These are phyloP conservation scores for Smittium culicis DNA, from an alignment of 371 early-diverging fungal species.

Conservation along the genomic window DNA sequence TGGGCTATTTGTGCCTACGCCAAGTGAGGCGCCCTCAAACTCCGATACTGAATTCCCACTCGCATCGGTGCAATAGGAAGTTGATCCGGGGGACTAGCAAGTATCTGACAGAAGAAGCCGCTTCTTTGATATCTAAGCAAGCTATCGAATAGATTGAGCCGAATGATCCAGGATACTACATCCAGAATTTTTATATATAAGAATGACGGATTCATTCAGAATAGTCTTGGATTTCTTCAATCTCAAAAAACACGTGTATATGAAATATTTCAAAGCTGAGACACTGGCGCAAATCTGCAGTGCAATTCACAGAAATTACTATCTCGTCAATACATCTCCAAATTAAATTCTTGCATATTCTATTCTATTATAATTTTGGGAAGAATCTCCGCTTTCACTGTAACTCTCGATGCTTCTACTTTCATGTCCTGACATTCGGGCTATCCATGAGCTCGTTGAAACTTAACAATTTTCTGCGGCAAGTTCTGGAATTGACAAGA, in stretches of 20 bases:
- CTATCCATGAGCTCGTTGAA: slow-evolving; percentile 32
- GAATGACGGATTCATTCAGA: slow-evolving; percentile 6
- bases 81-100: background rate
- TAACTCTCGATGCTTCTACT: slow-evolving; percentile 33
- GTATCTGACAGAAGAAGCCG: background rate
- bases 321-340: slow-evolving; percentile 28
- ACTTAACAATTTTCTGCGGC: slow-evolving; percentile 33
- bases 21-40: no score
- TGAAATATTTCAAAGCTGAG: slow-evolving; percentile 17
- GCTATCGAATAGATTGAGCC: background rate
- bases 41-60: no score
- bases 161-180: background rate
- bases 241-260: slow-evolving; percentile 25
- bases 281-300: slow-evolving; percentile 24
- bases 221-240: slow-evolving; percentile 25
- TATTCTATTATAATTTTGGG: slow-evolving; percentile 21
- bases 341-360: slow-evolving; percentile 29
- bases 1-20: no score
- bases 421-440: slow-evolving; percentile 32
- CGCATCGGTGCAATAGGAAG: background rate
- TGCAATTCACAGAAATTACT: slow-evolving; percentile 20
- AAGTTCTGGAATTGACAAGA: slow-evolving; percentile 24
- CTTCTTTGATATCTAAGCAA: background rate
- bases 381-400: slow-evolving; percentile 34
- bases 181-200: background rate